These are phyloP conservation scores for Starmerella davenportii DNA, from an alignment of 805 yeast species.

Conservation along the genomic window DNA sequence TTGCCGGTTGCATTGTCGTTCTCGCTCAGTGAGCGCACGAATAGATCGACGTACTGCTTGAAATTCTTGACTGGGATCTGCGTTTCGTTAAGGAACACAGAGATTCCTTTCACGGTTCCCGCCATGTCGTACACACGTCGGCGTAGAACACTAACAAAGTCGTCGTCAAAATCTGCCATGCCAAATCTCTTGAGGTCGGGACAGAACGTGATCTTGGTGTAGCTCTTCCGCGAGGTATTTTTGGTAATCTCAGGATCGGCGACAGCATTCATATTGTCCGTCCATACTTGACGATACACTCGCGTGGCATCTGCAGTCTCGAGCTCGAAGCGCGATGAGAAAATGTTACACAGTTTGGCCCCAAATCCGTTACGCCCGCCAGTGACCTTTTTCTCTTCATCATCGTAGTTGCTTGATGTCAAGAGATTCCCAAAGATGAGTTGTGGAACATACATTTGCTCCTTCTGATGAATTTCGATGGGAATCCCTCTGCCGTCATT, in stretches of 20 bases:
- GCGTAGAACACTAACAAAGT: conserved; percentile 63
- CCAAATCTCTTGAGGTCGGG: conserved; percentile 76
- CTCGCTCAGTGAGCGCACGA: conserved; percentile 51
- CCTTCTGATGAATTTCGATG: conserved; percentile 76
- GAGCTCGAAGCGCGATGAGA: conserved; percentile 67
- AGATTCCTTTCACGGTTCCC: conserved; percentile 76
- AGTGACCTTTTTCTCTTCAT: conserved; percentile 82
- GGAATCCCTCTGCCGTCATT: conserved; percentile 96
- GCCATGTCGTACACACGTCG: conserved; percentile 92
- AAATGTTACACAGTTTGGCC: conserved; percentile 91
- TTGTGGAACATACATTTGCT: conserved; percentile 85
- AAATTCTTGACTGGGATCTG: conserved; percentile 53
- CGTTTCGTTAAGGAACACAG: conserved; percentile 60
- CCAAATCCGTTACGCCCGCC: conserved; percentile 99
- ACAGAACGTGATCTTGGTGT: conserved; percentile 68
- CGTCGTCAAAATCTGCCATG: conserved; percentile 72
- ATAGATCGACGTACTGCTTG: conserved; percentile 77
- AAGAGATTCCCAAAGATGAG: conserved; percentile 86
- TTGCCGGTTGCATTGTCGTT: conserved; percentile 22
- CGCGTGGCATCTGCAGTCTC: conserved; percentile 76
- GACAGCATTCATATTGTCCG: conserved; percentile 62
- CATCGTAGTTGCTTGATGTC: conserved; percentile 92
- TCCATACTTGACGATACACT: conserved; percentile 70
- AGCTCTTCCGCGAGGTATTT: conserved; percentile 34
- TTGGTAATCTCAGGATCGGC: conserved; percentile 56